A percentile compares a stretch with the other conserved stretches of the same genome.
Conservation (phyloP, 306 rosid species). For the Cotoneaster glaucophyllus region DNA sequence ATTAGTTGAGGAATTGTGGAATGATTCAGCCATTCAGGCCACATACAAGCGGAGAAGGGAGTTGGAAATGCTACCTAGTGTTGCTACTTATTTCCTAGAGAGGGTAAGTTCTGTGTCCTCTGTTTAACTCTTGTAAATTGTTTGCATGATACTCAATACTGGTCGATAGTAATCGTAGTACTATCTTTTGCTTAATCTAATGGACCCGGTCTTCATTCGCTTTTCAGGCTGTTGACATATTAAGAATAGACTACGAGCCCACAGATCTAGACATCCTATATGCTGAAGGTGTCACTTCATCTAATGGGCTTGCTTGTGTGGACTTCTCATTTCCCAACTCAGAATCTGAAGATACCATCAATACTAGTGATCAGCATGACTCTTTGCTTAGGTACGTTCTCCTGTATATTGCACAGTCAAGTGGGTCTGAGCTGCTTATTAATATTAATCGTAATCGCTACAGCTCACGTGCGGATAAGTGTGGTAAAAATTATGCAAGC, state of each 20-base stretch:
- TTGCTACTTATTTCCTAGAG: conserved; percentile 87
- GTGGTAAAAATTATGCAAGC: neutral
- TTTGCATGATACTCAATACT: neutral
- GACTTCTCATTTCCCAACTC: conserved; percentile 89
- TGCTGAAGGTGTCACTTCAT: conserved; percentile 95
- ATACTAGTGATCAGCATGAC: conserved; percentile 55
- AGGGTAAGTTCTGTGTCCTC: conserved; percentile 46
- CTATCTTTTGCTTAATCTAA: neutral
- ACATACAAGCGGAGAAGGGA: conserved; percentile 82
- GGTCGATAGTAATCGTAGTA: neutral
- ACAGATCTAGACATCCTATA: conserved; percentile 85
- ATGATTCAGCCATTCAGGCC: conserved; percentile 75
- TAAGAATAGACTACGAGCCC: conserved; percentile 84
- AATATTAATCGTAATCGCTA: neutral
- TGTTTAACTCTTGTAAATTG: neutral
- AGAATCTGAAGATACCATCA: conserved; percentile 48
- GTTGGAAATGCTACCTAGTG: conserved; percentile 82
- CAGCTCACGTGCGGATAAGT: neutral
- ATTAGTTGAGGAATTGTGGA: conserved; percentile 83
- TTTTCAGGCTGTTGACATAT: conserved; percentile 74
- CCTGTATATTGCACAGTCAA: neutral
- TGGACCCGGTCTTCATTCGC: neutral
- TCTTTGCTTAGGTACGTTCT: conserved; percentile 56
- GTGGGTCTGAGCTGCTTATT: neutral
- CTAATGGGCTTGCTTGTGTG: conserved; percentile 86